A percentile compares a stretch with the other conserved stretches of the same genome.
Conservation (phyloP, 768 basidiomycete genomes). For the Leccinum obscurum region DNA sequence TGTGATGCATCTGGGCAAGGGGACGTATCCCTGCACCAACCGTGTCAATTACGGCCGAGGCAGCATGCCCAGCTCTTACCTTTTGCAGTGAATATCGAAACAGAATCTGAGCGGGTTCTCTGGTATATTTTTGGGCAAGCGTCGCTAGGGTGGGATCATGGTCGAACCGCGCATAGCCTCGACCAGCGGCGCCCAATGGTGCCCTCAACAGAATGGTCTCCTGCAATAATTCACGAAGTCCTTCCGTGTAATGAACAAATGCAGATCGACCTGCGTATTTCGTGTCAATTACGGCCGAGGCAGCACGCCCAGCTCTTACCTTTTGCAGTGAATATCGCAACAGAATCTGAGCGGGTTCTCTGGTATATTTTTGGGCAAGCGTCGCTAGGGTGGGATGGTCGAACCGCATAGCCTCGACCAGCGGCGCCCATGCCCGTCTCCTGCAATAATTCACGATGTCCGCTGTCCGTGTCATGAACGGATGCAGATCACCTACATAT, state of each 20-base stretch:
- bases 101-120: conserved; percentile 57
- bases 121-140: conserved; percentile 55
- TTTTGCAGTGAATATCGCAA: conserved; percentile 66
- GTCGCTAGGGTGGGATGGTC: conserved; percentile 50
- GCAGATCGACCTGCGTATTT: too few species aligned
- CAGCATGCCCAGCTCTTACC: conserved; percentile 35
- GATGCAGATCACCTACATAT: conserved; percentile 53
- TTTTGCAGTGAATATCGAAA: conserved; percentile 66
- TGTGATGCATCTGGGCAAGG: conserved; percentile 64
- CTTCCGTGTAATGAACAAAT: too few species aligned
- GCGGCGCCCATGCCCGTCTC: conserved; percentile 46
- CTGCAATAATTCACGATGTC: conserved; percentile 60
- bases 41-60: not conserved
- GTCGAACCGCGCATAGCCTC: conserved; percentile 59
- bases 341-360: conserved; percentile 57
- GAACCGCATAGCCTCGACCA: conserved; percentile 54
- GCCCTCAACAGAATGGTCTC: too few species aligned
- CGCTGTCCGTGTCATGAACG: conserved; percentile 60
- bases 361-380: conserved; percentile 55
- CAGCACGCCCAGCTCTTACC: conserved; percentile 36
- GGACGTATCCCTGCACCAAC: conserved; percentile 42
- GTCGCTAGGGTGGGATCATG: conserved; percentile 51
- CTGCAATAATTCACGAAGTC: too few species aligned
- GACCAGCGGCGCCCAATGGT: conserved; percentile 19
- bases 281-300: not conserved